Conservation (phyloP, 2,329 filamentous ascomycete species). For the Clarireedia monteithiana region DNA sequence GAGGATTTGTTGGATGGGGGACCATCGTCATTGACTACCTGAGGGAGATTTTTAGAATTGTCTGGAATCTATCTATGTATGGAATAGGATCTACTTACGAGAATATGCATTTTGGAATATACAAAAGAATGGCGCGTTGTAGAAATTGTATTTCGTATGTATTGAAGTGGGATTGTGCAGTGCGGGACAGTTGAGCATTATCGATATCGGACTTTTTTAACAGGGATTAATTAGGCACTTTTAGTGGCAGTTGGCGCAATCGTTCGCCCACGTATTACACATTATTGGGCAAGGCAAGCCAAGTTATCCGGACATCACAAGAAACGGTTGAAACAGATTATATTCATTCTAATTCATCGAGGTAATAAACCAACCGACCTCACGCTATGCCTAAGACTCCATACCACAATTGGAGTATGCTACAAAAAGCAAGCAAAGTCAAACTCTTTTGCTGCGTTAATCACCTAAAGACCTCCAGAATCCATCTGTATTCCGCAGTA, state of each 20-base stretch:
- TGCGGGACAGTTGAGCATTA: constrained; percentile 2
- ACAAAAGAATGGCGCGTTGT: background rate
- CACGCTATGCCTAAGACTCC: constrained; percentile 6
- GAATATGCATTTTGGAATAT: constrained; percentile 38
- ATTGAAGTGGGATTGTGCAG: constrained; percentile 2
- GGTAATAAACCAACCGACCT: constrained; percentile 1
- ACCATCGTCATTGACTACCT: constrained; percentile 71
- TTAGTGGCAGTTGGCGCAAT: background rate
- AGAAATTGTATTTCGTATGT: background rate
- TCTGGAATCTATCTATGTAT: background rate
- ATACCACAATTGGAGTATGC: constrained; percentile 5
- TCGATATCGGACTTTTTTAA: constrained; percentile 4
- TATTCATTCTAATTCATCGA: constrained; percentile 5
- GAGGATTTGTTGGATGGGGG: constrained; percentile 71
- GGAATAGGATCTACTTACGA: constrained; percentile 33
- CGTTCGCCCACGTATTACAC: background rate
- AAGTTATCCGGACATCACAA: too few relatives aligned
- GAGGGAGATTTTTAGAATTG: background rate
- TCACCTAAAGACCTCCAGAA: background rate
- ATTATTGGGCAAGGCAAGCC: background rate
- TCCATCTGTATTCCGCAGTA: background rate
- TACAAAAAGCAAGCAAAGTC: constrained; percentile 2
- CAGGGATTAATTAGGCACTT: constrained; percentile 2
- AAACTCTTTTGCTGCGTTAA: constrained; percentile 1
- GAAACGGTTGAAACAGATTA: too few relatives aligned